Conservation (phyloP, 1,284 basidiomycete genomes). For the Tausonia pullulans region DNA sequence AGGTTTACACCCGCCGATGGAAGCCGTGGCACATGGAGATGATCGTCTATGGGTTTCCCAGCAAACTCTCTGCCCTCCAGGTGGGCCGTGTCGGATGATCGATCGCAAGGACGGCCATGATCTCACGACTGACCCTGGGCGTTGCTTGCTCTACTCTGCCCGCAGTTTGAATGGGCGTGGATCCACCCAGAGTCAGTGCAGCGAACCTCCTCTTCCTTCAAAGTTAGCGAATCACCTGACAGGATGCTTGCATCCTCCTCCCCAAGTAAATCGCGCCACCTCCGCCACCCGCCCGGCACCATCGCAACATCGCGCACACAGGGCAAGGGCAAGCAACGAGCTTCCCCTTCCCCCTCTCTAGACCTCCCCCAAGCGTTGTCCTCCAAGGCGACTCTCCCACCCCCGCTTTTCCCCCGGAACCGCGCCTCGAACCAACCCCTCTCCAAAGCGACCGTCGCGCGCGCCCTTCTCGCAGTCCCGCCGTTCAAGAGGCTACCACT, state of each 20-base stretch:
- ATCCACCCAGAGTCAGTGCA: constrained; percentile 7
- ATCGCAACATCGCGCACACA: no score
- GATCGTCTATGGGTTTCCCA: constrained; percentile 14
- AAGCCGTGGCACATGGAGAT: constrained; percentile 17
- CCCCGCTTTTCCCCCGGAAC: constrained; percentile 7
- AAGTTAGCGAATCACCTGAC: not conserved
- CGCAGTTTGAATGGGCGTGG: constrained; percentile 7
- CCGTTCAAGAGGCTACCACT: constrained; percentile 11
- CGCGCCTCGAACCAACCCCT: constrained; percentile 6
- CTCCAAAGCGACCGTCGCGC: constrained; percentile 4
- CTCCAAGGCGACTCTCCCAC: not conserved
- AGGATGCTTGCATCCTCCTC: not conserved
- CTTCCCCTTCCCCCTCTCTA: not conserved
- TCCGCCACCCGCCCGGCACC: constrained; percentile 3
- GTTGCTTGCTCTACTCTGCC: not conserved
- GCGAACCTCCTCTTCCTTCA: not conserved
- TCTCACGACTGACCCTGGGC: not conserved
- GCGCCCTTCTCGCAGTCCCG: constrained; percentile 6
- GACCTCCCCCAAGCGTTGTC: not conserved
- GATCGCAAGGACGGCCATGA: not conserved
- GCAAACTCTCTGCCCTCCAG: constrained; percentile 23
- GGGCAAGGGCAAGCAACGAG: not conserved
- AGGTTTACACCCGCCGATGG: constrained; percentile 1
- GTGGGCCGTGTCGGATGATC: not conserved
- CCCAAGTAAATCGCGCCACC: constrained; percentile 8